Evolutionary conservation across 2,329 filamentous ascomycete genomes (phyloP).

Genomic region (Exophiala lecanii-corni): DNA sequence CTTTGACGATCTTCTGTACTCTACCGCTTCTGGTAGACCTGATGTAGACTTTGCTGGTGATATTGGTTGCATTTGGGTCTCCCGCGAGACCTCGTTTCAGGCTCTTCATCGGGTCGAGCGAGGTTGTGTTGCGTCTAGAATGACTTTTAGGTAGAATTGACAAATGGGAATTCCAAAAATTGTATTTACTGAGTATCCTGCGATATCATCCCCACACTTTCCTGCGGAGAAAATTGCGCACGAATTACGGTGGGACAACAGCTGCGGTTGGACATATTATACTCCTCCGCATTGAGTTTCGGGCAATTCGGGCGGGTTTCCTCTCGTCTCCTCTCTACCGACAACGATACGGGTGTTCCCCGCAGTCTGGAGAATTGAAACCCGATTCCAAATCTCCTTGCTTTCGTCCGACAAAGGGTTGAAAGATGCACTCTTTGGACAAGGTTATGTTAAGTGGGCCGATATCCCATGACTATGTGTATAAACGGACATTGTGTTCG

Average conservation of each 20-base stretch:
- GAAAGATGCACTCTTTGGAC: too few species aligned
- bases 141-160: too few species aligned
- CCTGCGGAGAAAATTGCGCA: neutral
- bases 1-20: constrained; percentile 96
- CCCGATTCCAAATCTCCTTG: too few species aligned
- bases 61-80: constrained; percentile 60
- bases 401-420: too few species aligned
- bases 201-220: too few species aligned
- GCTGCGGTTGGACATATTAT: neutral
- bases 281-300: neutral
- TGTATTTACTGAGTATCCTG: too few species aligned
- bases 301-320: too few species aligned
- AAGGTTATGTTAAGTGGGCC: too few species aligned
- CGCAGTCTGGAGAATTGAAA: neutral
- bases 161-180: too few species aligned
- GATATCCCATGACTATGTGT: too few species aligned
- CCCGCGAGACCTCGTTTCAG: constrained; percentile 54
- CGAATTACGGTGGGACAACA: neutral
- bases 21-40: constrained; percentile 92
- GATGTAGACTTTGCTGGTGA: constrained; percentile 94
- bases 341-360: neutral
- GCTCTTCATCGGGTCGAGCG: constrained; percentile 52
- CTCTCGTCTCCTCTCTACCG: neutral
- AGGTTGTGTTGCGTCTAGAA: too few species aligned
- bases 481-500: too few species aligned